Conservation (phyloP, 495 filamentous ascomycete species). For the Aspergillus asperescens region DNA sequence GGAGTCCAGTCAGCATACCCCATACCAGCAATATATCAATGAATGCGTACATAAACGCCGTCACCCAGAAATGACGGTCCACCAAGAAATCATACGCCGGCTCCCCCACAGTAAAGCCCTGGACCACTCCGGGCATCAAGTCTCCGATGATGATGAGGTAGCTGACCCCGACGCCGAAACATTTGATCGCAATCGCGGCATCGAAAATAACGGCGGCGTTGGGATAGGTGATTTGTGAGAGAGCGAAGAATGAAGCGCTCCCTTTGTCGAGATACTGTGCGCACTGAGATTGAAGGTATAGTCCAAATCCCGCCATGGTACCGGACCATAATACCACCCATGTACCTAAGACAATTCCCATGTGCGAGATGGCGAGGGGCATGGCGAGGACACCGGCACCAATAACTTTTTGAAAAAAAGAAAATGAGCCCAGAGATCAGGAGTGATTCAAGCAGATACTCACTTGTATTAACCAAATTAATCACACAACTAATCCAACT, state of each 20-base stretch:
- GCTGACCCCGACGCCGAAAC: constrained; percentile 92
- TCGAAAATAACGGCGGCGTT: constrained; percentile 96
- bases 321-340: constrained; percentile 89
- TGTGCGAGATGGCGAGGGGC: constrained; percentile 87
- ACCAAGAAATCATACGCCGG: constrained; percentile 64
- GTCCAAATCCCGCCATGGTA: constrained; percentile 78
- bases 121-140: constrained; percentile 90
- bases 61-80: constrained; percentile 95
- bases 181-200: constrained; percentile 93
- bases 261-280: constrained; percentile 87
- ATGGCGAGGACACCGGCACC: constrained; percentile 92
- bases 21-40: background rate
- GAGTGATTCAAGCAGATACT: constrained; percentile 20
- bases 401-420: constrained; percentile 55
- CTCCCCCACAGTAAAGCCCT: constrained; percentile 61
- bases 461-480: constrained; percentile 89
- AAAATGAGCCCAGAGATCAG: background rate
- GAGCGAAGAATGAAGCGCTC: constrained; percentile 75
- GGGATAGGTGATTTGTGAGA: constrained; percentile 93
- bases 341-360: constrained; percentile 77
- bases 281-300: constrained; percentile 92
- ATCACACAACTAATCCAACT: constrained; percentile 88
- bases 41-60: constrained; percentile 73
- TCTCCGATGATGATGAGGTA: constrained; percentile 99
- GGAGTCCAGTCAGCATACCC: constrained; percentile 15